Base-by-base conservation (phyloP, 108 stramenopile species). In the Discostella stelligeroides region DNA sequence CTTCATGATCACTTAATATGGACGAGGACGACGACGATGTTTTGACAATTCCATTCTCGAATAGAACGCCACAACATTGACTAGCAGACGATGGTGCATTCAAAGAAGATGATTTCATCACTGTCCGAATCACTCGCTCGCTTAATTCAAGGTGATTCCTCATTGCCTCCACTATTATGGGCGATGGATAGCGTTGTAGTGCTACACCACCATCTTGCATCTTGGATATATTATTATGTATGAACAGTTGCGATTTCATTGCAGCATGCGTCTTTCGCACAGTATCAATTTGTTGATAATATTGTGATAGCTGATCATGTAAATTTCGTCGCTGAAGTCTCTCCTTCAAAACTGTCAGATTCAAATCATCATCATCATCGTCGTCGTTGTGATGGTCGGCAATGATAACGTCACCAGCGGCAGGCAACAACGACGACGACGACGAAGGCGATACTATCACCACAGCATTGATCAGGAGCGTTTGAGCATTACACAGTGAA, bases 1-100 rank as follows among this genome's bases (percentile, higher is more conserved):
- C 60, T 29, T 73, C 72, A 46, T 64, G 72, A 73, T 80, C 79
- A 28, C 58, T 45, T 5, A 34, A 3, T 3, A 6, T 3, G 34
- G 34, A 34, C 6, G 34, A 34, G 1, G 27, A 27, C 23, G 18
- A 25, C 30, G 71, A 71, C 14, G 68, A 49, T 8, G 61, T 43
- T 63, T 68, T 60, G 24, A 80, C 43, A 21, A 80, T 60, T 40
- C 79, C 79, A 65, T 80, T 73, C 63, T 68, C 68, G 30, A 57
- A 69, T 29, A 73, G 60, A 0, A 60, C 53, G 0, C 79, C 79
- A 45, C 72, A 80, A 45, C 72, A 80, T 13, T 42, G 46, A 13
- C 68, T 63, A 46, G 8, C 27, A 21, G 39, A 24, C 60, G 60
- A 7, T 38, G 38, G n/a, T 20, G 41, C 45, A 1, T 17, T 14